Conservation (phyloP, 768 basidiomycete species). For the Hygrophoropsis aurantiaca region DNA sequence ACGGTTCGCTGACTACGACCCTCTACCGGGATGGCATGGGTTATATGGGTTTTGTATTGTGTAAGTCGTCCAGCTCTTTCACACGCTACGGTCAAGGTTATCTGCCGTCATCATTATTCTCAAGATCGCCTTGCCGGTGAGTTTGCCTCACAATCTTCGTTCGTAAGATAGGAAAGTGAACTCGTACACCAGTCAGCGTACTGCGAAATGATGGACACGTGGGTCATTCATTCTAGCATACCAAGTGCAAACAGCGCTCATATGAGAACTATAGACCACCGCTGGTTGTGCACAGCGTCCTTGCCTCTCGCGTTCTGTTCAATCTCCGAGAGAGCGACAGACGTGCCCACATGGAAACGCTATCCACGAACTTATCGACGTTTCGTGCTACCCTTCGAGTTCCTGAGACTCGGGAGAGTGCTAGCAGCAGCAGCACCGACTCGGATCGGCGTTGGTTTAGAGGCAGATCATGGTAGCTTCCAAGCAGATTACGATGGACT, state of each 20-base stretch:
- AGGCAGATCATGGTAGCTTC: too few relatives aligned
- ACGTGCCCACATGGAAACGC: background rate
- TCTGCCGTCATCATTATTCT: background rate
- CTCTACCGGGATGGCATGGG: background rate
- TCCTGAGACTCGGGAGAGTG: too few relatives aligned
- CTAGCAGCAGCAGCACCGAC: too few relatives aligned
- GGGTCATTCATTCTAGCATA: background rate
- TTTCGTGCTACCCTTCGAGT: too few relatives aligned
- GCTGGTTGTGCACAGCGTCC: conserved; percentile 24
- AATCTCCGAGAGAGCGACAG: conserved; percentile 20
- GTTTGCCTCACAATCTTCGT: background rate
- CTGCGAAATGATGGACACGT: too few relatives aligned
- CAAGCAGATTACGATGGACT: too few relatives aligned
- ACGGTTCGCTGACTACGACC: background rate
- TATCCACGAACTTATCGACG: too few relatives aligned
- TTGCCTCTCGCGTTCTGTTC: conserved; percentile 27
- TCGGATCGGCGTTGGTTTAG: too few relatives aligned
- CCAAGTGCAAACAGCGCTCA: background rate
- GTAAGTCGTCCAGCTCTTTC: background rate
- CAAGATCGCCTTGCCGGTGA: background rate
- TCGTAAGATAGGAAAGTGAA: too few relatives aligned
- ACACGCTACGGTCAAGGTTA: background rate
- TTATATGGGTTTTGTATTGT: background rate
- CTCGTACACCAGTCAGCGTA: too few relatives aligned
- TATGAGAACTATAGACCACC: conserved; percentile 16